These are phyloP conservation scores for Silene coronaria DNA, from an alignment of 179 eudicot genomes.

Conservation along the genomic window DNA sequence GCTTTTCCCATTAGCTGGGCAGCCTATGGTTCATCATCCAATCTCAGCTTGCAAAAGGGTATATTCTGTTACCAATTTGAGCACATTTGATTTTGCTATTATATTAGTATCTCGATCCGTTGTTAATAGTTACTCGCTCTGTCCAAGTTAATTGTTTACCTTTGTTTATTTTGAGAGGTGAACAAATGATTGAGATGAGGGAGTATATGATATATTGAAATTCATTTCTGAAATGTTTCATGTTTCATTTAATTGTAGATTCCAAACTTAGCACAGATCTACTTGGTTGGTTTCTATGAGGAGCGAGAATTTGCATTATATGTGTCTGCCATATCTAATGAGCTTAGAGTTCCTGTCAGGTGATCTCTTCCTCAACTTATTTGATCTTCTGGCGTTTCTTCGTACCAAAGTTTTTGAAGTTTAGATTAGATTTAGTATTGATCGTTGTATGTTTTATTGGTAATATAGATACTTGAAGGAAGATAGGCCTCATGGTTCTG, in stretches of 20 bases:
- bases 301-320: constrained; percentile 75
- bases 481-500: constrained; percentile 97
- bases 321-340: constrained; percentile 87
- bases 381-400: neutral
- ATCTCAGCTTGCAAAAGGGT: constrained; percentile 97
- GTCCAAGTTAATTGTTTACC: no score
- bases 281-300: constrained; percentile 81
- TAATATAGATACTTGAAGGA: constrained; percentile 73
- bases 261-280: constrained; percentile 72
- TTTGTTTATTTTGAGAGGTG: no score
- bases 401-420: constrained; percentile 1
- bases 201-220: neutral
- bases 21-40: constrained; percentile 97
- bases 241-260: constrained; percentile 41
- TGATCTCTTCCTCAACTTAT: constrained; percentile 22
- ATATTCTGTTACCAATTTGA: constrained; percentile 16
- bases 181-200: no score
- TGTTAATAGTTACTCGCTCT: no score
- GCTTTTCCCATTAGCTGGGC: constrained; percentile 94
- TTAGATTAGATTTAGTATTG: neutral
- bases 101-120: neutral
- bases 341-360: constrained; percentile 88
- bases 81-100: neutral
- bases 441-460: constrained; percentile 17
- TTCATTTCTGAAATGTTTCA: neutral